Conservation (phyloP, 1,284 basidiomycete genomes). For the Ceratobasidium sp. region DNA sequence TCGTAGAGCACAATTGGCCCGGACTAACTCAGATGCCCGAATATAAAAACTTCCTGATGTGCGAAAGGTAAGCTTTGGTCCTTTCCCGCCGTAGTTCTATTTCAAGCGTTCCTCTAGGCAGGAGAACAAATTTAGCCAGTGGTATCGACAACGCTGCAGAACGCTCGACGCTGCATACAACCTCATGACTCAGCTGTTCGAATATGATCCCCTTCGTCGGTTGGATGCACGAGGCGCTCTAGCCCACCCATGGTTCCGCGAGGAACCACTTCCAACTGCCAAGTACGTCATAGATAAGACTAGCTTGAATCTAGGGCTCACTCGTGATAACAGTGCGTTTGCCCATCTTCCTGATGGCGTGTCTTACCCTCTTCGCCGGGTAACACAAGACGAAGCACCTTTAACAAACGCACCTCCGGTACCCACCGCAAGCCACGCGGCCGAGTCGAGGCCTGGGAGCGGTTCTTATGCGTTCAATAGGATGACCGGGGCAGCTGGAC, state of each 20-base stretch:
- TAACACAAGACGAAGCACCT: constrained; percentile 43
- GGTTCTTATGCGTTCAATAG: constrained; percentile 32
- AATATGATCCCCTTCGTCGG: constrained; percentile 89
- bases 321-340: constrained; percentile 38
- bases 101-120: constrained; percentile 45
- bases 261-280: constrained; percentile 74
- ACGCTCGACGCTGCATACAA: constrained; percentile 74
- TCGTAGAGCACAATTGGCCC: constrained; percentile 83
- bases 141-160: constrained; percentile 62
- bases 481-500: constrained; percentile 36
- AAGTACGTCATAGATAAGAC: constrained; percentile 60
- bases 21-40: constrained; percentile 88
- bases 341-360: constrained; percentile 39
- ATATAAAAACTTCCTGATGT: constrained; percentile 82
- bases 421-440: constrained; percentile 34
- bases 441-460: constrained; percentile 37
- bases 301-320: not conserved
- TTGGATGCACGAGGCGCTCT: constrained; percentile 85
- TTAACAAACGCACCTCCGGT: constrained; percentile 39
- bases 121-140: constrained; percentile 66
- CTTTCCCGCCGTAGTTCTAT: constrained; percentile 38
- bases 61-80: constrained; percentile 63
- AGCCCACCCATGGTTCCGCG: constrained; percentile 80
- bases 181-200: constrained; percentile 82
- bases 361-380: constrained; percentile 42